Conservation (phyloP, 495 filamentous ascomycete species). For the Diplogelasinospora grovesii region DNA sequence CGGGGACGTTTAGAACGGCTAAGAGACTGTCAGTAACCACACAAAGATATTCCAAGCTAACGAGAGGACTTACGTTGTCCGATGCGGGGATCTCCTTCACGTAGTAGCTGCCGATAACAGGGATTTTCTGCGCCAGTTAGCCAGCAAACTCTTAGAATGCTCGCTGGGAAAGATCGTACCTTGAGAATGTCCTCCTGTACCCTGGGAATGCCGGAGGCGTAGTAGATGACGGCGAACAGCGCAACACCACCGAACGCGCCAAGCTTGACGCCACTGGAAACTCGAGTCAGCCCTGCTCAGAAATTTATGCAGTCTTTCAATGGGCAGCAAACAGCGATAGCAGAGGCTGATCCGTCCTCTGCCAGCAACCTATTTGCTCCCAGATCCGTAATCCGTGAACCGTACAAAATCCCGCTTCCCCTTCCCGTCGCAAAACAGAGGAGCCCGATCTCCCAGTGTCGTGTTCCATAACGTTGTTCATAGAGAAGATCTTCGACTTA, state of each 20-base stretch:
- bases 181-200: conserved; percentile 49
- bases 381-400: not conserved
- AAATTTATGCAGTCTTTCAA: no score
- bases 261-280: conserved; percentile 36
- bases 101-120: conserved; percentile 44
- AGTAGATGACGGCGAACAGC: conserved; percentile 52
- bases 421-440: not conserved
- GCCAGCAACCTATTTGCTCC: not conserved
- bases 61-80: conserved; percentile 44
- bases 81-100: conserved; percentile 47
- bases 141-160: conserved; percentile 6
- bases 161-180: conserved; percentile 11
- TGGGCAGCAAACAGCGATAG: not conserved
- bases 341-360: no score
- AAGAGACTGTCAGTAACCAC: conserved; percentile 3
- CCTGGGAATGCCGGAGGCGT: conserved; percentile 52
- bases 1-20: not conserved
- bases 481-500: conserved; percentile 22
- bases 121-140: conserved; percentile 40
- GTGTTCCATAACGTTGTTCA: not conserved
- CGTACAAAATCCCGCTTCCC: not conserved
- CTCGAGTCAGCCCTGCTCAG: not conserved
- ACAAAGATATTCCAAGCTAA: not conserved
- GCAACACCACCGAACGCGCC: conserved; percentile 48
- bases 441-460: not conserved